phyloP scores from a whole-genome alignment of 768 basidiomycete genomes.

The Candolleomyces efflorescens region DNA sequence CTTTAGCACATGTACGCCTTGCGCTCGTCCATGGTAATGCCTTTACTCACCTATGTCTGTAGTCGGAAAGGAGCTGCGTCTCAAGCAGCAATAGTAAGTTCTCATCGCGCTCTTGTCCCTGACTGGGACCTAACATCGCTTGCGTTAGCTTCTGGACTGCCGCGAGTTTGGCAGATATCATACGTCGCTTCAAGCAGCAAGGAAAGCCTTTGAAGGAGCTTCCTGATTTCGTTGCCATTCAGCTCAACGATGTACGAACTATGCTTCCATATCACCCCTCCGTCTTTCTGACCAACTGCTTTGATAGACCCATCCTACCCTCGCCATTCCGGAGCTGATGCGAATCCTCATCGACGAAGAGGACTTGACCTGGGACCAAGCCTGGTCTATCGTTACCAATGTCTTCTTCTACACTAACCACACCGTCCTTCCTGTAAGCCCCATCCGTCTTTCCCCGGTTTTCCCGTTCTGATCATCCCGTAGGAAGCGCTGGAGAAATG shows the following conservation, averaged over 20 bases:
- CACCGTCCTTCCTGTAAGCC: constrained; percentile 78
- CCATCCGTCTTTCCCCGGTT: not conserved
- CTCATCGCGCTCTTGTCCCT: not conserved
- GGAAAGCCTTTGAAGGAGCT: constrained; percentile 77
- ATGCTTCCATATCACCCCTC: not conserved
- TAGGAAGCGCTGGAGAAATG: constrained; percentile 89
- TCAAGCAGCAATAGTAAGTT: constrained; percentile 88
- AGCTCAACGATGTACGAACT: constrained; percentile 82
- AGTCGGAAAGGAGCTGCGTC: constrained; percentile 84
- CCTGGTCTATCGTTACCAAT: constrained; percentile 86
- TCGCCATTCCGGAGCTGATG: constrained; percentile 95
- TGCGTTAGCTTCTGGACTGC: constrained; percentile 75
- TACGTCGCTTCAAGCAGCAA: constrained; percentile 90
- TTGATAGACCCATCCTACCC: constrained; percentile 85
- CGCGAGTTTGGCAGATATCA: constrained; percentile 82
- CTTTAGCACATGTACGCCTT: constrained; percentile 36
- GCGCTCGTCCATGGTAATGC: not conserved
- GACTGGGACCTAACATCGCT: not conserved
- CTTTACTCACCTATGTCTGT: not conserved
- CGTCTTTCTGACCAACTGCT: not conserved
- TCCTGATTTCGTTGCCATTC: constrained; percentile 86
- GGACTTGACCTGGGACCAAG: constrained; percentile 73
- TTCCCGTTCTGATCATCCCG: not conserved
- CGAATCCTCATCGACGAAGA: constrained; percentile 91
- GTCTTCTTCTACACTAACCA: constrained; percentile 97